These are phyloP conservation scores for Chlorella sp. DNA, from an alignment of 139 green algal genomes.

Conservation along the genomic window DNA sequence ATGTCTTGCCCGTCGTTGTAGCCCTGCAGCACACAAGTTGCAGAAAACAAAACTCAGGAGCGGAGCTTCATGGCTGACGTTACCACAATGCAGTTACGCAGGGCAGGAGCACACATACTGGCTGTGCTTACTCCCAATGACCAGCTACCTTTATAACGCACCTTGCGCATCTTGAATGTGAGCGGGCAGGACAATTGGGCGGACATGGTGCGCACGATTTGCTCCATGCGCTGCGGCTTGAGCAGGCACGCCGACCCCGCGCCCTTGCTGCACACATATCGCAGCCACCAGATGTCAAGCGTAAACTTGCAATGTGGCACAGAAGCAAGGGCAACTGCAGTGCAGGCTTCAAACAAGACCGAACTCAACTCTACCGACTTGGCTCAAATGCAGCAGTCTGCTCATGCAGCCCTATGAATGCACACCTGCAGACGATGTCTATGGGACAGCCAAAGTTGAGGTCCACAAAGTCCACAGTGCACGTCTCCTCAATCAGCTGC, in stretches of 20 bases:
- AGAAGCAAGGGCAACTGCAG: too few relatives aligned
- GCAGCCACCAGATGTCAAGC: too few relatives aligned
- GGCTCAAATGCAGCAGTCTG: too few relatives aligned
- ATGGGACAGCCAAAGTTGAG: constrained; percentile 97
- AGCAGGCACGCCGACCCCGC: constrained; percentile 88
- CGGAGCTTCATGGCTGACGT: too few relatives aligned
- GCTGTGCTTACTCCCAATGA: too few relatives aligned
- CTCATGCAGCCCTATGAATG: background rate
- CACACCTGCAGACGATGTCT: constrained; percentile 69
- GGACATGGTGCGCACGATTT: constrained; percentile 70
- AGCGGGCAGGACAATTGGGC: constrained; percentile 69
- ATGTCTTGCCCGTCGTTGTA: constrained; percentile 78
- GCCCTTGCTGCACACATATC: constrained; percentile 42
- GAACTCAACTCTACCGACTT: too few relatives aligned
- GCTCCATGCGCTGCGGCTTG: constrained; percentile 73
- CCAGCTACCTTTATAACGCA: constrained; percentile 17
- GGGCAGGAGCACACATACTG: background rate
- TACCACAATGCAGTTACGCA: too few relatives aligned
- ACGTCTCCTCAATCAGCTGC: constrained; percentile 81
- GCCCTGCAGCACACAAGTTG: constrained; percentile 45
- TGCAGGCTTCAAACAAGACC: too few relatives aligned
- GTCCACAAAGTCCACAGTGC: constrained; percentile 92
- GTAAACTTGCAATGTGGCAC: background rate
- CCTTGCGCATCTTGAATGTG: constrained; percentile 93
- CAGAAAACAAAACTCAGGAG: too few relatives aligned